Conservation (phyloP, 257 asterid genomes). For the Solanum medicagineum region DNA sequence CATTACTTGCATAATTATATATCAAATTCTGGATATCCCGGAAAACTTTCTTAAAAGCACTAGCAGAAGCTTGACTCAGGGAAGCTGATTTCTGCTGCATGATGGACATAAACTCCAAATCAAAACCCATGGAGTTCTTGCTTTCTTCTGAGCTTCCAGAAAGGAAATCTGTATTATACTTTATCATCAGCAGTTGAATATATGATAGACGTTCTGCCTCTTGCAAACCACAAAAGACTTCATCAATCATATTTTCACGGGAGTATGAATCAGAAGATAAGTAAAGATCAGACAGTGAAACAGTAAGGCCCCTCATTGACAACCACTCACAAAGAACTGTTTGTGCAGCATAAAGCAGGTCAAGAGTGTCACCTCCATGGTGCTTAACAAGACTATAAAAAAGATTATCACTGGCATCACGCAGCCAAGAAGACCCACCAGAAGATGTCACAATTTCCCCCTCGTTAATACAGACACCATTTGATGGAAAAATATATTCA, state of each 20-base stretch:
- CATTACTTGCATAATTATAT: conserved; percentile 37
- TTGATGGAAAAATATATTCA: conserved; percentile 30
- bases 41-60: conserved; percentile 54
- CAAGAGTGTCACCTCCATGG: conserved; percentile 33
- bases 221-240: conserved; percentile 56
- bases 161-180: conserved; percentile 37
- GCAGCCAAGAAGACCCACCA: conserved; percentile 64
- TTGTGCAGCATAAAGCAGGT: conserved; percentile 46
- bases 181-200: conserved; percentile 44
- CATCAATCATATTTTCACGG: conserved; percentile 51
- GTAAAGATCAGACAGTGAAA: conserved; percentile 75
- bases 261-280: conserved; percentile 45
- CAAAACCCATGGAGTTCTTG: conserved; percentile 14
- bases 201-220: conserved; percentile 66
- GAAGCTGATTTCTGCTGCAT: conserved; percentile 46
- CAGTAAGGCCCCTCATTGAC: conserved; percentile 66
- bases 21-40: conserved; percentile 60
- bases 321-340: conserved; percentile 87
- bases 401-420: conserved; percentile 48
- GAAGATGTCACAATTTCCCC: conserved; percentile 64
- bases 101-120: conserved; percentile 19
- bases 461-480: conserved; percentile 37
- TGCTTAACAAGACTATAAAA: conserved; percentile 41
- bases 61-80: conserved; percentile 57
- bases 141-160: conserved; percentile 34